Evolutionary conservation across 495 filamentous ascomycete genomes (phyloP).

Genomic region (Cercophora scortea): DNA sequence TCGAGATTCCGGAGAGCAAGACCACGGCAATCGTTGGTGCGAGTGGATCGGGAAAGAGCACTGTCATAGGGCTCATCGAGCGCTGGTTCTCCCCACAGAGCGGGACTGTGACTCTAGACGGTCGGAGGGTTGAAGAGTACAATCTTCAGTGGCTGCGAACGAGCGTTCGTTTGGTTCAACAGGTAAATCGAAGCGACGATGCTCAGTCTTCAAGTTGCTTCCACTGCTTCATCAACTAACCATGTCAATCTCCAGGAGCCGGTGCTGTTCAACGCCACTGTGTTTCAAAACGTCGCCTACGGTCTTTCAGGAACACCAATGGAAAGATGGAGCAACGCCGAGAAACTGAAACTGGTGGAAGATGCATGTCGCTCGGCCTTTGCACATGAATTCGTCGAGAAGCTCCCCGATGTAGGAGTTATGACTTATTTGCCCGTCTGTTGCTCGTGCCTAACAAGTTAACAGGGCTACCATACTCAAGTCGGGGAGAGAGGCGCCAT

Average conservation of each 20-base stretch:
- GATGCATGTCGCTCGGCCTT: constrained; percentile 49
- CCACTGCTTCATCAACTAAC: not conserved
- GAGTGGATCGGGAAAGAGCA: constrained; percentile 77
- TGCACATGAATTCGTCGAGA: constrained; percentile 48
- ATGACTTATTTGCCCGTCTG: not conserved
- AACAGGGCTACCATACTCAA: constrained; percentile 45
- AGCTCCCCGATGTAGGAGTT: constrained; percentile 36
- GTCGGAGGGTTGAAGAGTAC: constrained; percentile 43
- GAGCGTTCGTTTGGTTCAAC: constrained; percentile 59
- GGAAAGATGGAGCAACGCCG: constrained; percentile 37
- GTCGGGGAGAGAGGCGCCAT: constrained; percentile 42
- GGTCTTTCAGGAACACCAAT: constrained; percentile 50
- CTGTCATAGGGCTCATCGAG: constrained; percentile 77
- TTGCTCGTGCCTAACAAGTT: not conserved
- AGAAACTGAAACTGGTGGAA: constrained; percentile 44
- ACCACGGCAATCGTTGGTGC: constrained; percentile 76
- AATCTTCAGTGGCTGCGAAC: constrained; percentile 56
- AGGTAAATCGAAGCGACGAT: constrained; percentile 17
- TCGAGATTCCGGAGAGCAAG: constrained; percentile 62
- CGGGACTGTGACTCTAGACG: constrained; percentile 45
- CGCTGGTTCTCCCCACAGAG: constrained; percentile 72
- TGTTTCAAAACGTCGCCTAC: constrained; percentile 55
- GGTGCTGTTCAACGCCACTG: constrained; percentile 62
- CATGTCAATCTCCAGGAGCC: constrained; percentile 39
- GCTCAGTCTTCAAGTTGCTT: no score